Conservation (phyloP, 2,329 filamentous ascomycete genomes). For the Alternaria metachromatica region DNA sequence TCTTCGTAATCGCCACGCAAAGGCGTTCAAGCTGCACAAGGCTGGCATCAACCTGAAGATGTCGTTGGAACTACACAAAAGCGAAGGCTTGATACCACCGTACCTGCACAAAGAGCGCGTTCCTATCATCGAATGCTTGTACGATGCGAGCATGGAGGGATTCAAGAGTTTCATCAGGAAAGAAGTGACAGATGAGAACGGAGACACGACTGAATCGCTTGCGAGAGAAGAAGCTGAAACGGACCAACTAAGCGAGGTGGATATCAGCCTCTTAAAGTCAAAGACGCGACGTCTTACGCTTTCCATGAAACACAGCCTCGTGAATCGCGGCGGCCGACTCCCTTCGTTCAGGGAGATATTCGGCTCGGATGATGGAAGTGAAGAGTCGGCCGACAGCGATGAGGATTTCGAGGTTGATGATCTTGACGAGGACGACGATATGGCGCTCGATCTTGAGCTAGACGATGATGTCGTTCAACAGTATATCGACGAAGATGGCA, state of each 20-base stretch:
- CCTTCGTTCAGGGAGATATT: background rate
- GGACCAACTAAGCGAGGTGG: constrained; percentile 26
- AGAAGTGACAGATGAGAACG: background rate
- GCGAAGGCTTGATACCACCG: constrained; percentile 36
- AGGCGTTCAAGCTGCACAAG: constrained; percentile 34
- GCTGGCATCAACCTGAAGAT: constrained; percentile 37
- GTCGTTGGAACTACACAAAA: constrained; percentile 32
- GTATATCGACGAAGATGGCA: background rate
- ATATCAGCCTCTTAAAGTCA: constrained; percentile 22
- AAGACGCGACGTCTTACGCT: constrained; percentile 16
- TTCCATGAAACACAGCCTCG: constrained; percentile 16
- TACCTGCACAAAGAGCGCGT: constrained; percentile 38
- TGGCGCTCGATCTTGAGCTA: constrained; percentile 18
- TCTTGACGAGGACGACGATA: constrained; percentile 14
- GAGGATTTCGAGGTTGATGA: constrained; percentile 4
- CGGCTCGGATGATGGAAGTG: constrained; percentile 1
- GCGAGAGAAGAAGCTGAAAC: constrained; percentile 26
- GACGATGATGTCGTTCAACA: constrained; percentile 5
- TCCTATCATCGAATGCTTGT: constrained; percentile 35
- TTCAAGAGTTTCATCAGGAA: constrained; percentile 31
- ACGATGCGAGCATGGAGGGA: constrained; percentile 55
- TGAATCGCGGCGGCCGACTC: background rate
- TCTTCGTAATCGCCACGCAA: constrained; percentile 35
- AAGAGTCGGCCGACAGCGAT: background rate
- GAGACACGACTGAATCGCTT: background rate